Evolutionary conservation across 768 basidiomycete species (phyloP), one percentile per base, ranked within the genome.

Genomic region (Brasilioporus rufonigricans): DNA sequence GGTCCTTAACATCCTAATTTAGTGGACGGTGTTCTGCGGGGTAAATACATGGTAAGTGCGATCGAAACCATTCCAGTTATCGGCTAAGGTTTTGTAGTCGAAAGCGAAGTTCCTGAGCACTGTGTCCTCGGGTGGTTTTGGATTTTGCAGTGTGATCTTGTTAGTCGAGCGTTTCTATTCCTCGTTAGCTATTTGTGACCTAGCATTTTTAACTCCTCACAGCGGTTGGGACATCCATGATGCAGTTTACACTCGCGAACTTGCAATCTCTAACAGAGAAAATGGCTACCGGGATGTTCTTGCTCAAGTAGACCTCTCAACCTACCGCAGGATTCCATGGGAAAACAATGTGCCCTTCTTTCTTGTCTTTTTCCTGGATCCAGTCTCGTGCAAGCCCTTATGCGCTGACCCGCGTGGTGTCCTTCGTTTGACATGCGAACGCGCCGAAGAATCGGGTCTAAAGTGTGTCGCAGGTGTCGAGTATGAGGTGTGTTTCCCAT

Each of bases 221-320:
- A 93, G 87, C 57, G 91, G 89, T 45, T 93, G 92, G 95, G 91
- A 96, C 70, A 85, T 98, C 16, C 93, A 98, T 61, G 97, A 98
- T 67, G 59, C 78, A 0, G 82, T 90, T 5, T 98, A 98, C 73
- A 78, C 84, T 5, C 80, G 79, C 23, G 97, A 98, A 71, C 83
- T 98, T 12, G 76, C 87, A 14, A 89, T 99, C 56, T 95, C 94
- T 23, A 98, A 97, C 74, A 84, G 81, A 66, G 81, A 80, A 23
- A 99, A 98, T 61, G 97, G 97, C 1, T 98, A 94, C 73, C 82
- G 85, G 5, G 97, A 99, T 67, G 72, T 99, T 44, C 72, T 90
- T 35, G 97, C 97, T 9, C 71, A 77, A 31, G 88, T 99, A 56
- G 96, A 98, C 70, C 77, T 97, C 16, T 82, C 87, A 1, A 91